Percentiles rank a stretch among this genome's conserved stretches.
These are phyloP conservation scores for Berkeleyomyces basicola DNA, from an alignment of 2,329 filamentous ascomycete genomes.

Conservation along the genomic window DNA sequence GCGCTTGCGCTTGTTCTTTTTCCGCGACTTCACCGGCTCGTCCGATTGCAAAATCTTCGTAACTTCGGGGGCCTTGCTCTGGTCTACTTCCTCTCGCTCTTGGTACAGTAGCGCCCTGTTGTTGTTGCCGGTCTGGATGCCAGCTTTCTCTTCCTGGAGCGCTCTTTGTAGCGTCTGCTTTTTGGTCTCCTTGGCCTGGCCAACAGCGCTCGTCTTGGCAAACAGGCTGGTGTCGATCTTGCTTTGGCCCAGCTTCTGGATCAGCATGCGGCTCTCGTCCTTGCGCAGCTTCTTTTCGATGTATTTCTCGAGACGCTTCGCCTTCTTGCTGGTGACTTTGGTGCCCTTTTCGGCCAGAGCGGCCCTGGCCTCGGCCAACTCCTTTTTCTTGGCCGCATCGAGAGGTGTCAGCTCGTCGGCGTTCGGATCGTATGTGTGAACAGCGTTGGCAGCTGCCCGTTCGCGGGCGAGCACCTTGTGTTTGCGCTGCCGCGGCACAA, in stretches of 20 bases:
- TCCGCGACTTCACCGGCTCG: slow-evolving; percentile 19
- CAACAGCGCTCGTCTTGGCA: slow-evolving; percentile 60
- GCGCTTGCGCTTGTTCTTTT: slow-evolving; percentile 17
- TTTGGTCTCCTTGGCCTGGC: slow-evolving; percentile 54
- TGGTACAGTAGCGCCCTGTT: slow-evolving; percentile 36
- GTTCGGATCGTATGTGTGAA: slow-evolving; percentile 20
- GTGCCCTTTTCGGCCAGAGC: slow-evolving; percentile 37
- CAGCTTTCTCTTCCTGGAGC: slow-evolving; percentile 46
- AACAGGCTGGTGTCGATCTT: slow-evolving; percentile 73
- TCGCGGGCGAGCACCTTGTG: slow-evolving; percentile 51
- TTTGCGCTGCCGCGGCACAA: slow-evolving; percentile 49
- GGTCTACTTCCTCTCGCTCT: slow-evolving; percentile 16
- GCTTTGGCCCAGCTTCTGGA: slow-evolving; percentile 64
- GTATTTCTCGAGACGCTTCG: slow-evolving; percentile 51
- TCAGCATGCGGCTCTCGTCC: slow-evolving; percentile 72
- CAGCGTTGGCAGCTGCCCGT: slow-evolving; percentile 29
- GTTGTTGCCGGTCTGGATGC: slow-evolving; percentile 36
- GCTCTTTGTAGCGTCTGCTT: slow-evolving; percentile 49
- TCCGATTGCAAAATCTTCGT: slow-evolving; percentile 18
- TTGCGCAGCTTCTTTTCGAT: slow-evolving; percentile 84
- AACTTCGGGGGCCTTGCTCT: not conserved
- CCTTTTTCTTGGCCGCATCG: slow-evolving; percentile 23
- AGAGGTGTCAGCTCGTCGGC: slow-evolving; percentile 27
- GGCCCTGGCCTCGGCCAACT: slow-evolving; percentile 37
- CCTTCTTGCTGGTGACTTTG: slow-evolving; percentile 48